These are phyloP conservation scores for Heliamphora exappendiculata DNA, from an alignment of 148 eudicot species.

Conservation along the genomic window DNA sequence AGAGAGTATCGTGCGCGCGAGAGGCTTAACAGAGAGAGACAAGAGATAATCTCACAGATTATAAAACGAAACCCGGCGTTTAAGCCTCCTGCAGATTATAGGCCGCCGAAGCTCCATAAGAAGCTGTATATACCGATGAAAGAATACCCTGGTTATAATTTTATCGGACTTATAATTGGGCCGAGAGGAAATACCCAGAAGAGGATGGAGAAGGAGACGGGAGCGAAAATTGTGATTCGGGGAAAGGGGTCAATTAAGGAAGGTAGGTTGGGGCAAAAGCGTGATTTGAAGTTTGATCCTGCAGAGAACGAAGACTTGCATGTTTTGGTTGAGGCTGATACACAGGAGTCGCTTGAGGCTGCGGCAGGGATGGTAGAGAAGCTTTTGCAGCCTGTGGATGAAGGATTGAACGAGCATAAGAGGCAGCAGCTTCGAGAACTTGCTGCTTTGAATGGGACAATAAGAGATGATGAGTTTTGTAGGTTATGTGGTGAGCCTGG, in stretches of 20 bases:
- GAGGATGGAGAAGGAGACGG: constrained; percentile 84
- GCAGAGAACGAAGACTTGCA: constrained; percentile 89
- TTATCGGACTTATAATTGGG: constrained; percentile 26
- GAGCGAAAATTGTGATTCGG: constrained; percentile 83
- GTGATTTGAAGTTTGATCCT: constrained; percentile 66
- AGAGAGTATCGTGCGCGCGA: constrained; percentile 25
- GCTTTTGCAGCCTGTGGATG: constrained; percentile 83
- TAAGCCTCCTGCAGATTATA: constrained; percentile 26
- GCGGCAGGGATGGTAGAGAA: constrained; percentile 92
- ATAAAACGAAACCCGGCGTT: constrained; percentile 21
- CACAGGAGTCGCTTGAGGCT: constrained; percentile 71
- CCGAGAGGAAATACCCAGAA: constrained; percentile 29
- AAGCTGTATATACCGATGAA: constrained; percentile 29
- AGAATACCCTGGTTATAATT: constrained; percentile 27
- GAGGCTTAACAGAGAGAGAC: constrained; percentile 25
- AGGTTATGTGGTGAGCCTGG: constrained; percentile 90
- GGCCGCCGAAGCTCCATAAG: constrained; percentile 29
- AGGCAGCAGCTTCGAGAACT: constrained; percentile 84
- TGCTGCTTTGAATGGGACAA: constrained; percentile 83
- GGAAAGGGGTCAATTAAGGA: constrained; percentile 90
- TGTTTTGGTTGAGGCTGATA: constrained; percentile 85
- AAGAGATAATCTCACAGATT: constrained; percentile 26
- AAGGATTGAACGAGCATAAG: constrained; percentile 79
- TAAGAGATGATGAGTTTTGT: constrained; percentile 81
- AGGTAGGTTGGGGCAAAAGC: constrained; percentile 70